Percentiles rank a stretch among this genome's conserved stretches.
These are phyloP conservation scores for Trichoderma orchidacearum DNA, from an alignment of 495 filamentous ascomycete species.

Conservation along the genomic window DNA sequence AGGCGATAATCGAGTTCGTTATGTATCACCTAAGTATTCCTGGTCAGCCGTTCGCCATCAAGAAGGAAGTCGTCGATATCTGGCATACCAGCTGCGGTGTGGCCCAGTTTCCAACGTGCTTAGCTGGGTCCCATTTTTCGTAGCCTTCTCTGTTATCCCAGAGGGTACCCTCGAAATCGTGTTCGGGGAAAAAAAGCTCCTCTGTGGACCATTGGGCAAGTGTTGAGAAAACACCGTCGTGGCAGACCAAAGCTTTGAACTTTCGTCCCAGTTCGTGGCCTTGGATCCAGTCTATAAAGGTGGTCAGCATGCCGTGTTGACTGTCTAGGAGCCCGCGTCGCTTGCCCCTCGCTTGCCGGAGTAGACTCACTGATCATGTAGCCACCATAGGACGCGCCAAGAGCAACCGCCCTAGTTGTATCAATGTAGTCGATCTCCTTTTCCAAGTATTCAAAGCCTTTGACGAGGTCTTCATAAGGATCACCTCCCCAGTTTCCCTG, in stretches of 20 bases:
- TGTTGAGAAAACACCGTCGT: conserved; percentile 82
- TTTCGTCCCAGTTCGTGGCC: conserved; percentile 56
- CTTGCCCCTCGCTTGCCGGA: background rate
- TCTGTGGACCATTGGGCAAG: conserved; percentile 61
- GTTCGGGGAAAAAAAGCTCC: conserved; percentile 79
- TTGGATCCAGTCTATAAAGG: conserved; percentile 49
- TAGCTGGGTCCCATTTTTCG: conserved; percentile 70
- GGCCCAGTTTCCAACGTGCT: conserved; percentile 51
- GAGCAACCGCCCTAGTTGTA: conserved; percentile 58
- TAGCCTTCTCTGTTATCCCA: conserved; percentile 63
- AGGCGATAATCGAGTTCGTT: conserved; percentile 85
- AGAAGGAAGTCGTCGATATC: background rate
- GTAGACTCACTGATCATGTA: conserved; percentile 60
- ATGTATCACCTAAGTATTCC: conserved; percentile 52
- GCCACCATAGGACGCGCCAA: conserved; percentile 79
- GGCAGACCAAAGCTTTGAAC: conserved; percentile 82
- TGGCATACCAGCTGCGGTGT: conserved; percentile 56
- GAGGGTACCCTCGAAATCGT: conserved; percentile 69
- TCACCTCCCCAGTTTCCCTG: conserved; percentile 61
- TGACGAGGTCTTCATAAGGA: conserved; percentile 71
- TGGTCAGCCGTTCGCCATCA: background rate
- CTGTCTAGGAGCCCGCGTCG: no score
- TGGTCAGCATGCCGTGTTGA: background rate
- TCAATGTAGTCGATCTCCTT: conserved; percentile 63
- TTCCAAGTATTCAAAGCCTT: conserved; percentile 64